Evolutionary conservation across 2,329 filamentous ascomycete genomes (phyloP).

Genomic region (Dactylellina haptotyla): DNA sequence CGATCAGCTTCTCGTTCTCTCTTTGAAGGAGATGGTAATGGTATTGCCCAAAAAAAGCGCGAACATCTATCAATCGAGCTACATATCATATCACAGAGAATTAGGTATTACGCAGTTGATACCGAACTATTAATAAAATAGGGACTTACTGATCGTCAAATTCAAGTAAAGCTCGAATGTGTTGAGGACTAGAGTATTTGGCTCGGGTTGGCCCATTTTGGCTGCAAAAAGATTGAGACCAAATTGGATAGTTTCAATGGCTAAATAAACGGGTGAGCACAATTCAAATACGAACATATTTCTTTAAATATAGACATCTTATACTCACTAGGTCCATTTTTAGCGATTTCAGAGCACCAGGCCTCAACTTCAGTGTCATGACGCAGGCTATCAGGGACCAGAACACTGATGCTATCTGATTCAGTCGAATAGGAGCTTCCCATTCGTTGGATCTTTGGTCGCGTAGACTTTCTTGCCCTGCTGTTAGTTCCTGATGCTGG

Average conservation of each 20-base stretch:
- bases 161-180: constrained; percentile 37
- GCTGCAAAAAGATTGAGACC: constrained; percentile 29
- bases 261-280: background rate
- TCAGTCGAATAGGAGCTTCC: constrained; percentile 14
- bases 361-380: constrained; percentile 19
- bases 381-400: constrained; percentile 22
- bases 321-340: constrained; percentile 31
- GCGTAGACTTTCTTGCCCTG: background rate
- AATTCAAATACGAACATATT: background rate
- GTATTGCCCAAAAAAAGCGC: constrained; percentile 18
- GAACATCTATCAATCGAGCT: constrained; percentile 26
- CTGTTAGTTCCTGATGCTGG: background rate
- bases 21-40: constrained; percentile 12
- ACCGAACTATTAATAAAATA: background rate
- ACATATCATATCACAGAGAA: background rate
- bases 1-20: constrained; percentile 12
- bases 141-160: constrained; percentile 15
- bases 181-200: constrained; percentile 7
- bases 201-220: constrained; percentile 22
- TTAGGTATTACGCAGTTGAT: background rate
- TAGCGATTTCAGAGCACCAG: constrained; percentile 26
- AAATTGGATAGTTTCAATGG: constrained; percentile 18
- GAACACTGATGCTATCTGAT: background rate
- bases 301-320: background rate
- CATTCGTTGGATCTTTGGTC: constrained; percentile 25